Evolutionary conservation across 2,329 filamentous ascomycete species (phyloP), one percentile per base, ranked within the genome.

Genomic region (Drechslera avenae): DNA sequence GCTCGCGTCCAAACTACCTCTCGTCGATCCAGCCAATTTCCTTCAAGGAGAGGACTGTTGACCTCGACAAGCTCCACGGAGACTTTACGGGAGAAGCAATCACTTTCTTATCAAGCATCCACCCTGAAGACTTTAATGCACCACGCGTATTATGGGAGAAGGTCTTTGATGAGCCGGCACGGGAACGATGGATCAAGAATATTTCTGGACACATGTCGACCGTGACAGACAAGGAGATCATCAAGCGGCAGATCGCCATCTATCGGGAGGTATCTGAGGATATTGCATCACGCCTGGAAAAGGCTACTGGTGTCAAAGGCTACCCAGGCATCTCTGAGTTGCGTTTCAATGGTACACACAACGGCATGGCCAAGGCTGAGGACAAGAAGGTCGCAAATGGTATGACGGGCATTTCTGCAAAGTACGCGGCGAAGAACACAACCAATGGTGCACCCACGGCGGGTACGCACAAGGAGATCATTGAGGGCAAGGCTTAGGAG

Each of bases 211-310:
- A 87, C 71, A 86, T 86, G 83, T 74, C 71, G 21, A 77, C 78
- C 2, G 86, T 83, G 67, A 75, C 73, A 40, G 75, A 84, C 35
- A 73, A 84, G 57, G 84, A 86, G 67, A 81, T 85, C 3, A 75
- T 87, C 69, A 86, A 84, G 77, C 75, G 84, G 13, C 83, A 86
- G 71, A 86, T 87, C 52, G 80, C 78, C 44, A 87, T 87, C 65
- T 86, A 86, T 77, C 76, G 84, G 1, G 83, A 86, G 64, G 84
- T 87, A 0, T 81, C 79, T 5, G 75, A 80, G 0, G 83, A 86
- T 41, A 73, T 87, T 21, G 84, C 83, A 0, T 66, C 73, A 8
- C 74, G 83, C 0, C 65, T 86, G 0, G 84, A 87, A 76, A 86
- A 86, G 76, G 82, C 83, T 0, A 85, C 82, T 2, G 83, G 84